Evolutionary conservation across 371 early-diverging fungal genomes (phyloP), one percentile per base, ranked within the genome.

Genomic region (Chytridium lagenaria): DNA sequence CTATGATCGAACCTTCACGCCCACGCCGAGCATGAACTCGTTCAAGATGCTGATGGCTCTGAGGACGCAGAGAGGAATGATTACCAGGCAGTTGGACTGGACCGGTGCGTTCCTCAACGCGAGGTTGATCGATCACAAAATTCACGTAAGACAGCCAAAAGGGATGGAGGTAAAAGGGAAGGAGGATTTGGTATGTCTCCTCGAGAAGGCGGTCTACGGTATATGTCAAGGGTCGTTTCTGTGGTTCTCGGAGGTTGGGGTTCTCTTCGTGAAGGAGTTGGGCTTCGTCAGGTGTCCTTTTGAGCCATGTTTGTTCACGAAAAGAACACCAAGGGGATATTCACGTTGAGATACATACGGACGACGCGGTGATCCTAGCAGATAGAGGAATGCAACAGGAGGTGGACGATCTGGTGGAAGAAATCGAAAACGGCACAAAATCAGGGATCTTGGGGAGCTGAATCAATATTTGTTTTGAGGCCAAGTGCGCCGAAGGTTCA

Each of bases 221-320:
- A 59, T 57, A 10, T 31, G 55, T 22, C 70, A 70, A 44, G 70
- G 37, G n/a, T 59, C 70, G 7, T 34, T 59, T 28, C 28, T 59
- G 39, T 70, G 70, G 70, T 5, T 26, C 7, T 1, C 15, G 1
- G 16, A 23, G 26, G 2, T 68, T 38, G 55, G 66, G 55, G 28
- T 12, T 12, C 33, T 34, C 37, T 36, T 38, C 10, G 34, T 72
- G 5, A 30, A 12, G 28, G 30, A 51, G 40, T n/a, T 12, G 1
- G 72, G 72, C 5, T 44, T 72, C 31, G 22, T 16, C 66, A 61
- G 36, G 2, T 66, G 52, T 34, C 72, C 66, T 1, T 50, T 31
- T 19, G 72, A 72, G 40, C 59, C 70, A 19, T 30, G 33, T n/a
- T 22, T 70, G 30, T 72, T 49, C 57, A 49, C 63, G 52, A 65